These are phyloP conservation scores for Ophiosphaerella korrae DNA, from an alignment of 2,329 filamentous ascomycete genomes.

Conservation along the genomic window DNA sequence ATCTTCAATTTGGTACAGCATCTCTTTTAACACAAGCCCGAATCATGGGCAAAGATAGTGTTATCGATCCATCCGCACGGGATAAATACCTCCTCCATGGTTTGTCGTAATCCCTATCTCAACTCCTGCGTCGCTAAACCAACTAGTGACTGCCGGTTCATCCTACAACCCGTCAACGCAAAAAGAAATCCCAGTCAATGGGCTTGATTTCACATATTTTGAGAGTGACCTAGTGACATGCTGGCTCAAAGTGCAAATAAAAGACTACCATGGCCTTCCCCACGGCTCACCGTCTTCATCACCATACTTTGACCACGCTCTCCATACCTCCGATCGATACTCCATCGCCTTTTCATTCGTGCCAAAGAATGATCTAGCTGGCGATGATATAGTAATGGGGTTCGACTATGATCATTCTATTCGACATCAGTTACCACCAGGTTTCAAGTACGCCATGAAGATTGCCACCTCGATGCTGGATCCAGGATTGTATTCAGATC, in stretches of 20 bases:
- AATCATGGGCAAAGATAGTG: conserved; percentile 11
- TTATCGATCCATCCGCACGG: conserved; percentile 37
- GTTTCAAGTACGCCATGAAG: conserved; percentile 43
- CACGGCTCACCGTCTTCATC: conserved; percentile 30
- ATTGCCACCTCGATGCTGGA: conserved; percentile 45
- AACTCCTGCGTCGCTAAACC: neutral
- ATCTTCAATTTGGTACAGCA: neutral
- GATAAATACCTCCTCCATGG: conserved; percentile 46
- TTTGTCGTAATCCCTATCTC: neutral
- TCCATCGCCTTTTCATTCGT: conserved; percentile 46
- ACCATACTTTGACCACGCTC: conserved; percentile 39
- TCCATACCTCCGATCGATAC: conserved; percentile 43
- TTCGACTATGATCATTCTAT: conserved; percentile 47
- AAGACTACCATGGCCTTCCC: conserved; percentile 45
- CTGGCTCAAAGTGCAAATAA: conserved; percentile 42
- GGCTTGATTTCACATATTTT: conserved; percentile 26
- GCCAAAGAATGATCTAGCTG: conserved; percentile 38
- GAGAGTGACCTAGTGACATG: conserved; percentile 37
- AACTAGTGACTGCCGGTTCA: conserved; percentile 42
- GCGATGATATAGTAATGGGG: conserved; percentile 40
- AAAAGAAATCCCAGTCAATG: conserved; percentile 40
- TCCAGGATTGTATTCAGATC: conserved; percentile 43
- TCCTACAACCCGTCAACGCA: conserved; percentile 41
- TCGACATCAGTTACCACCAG: conserved; percentile 44
- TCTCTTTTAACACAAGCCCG: too few relatives aligned